phyloP scores from a whole-genome alignment of 2,329 filamentous ascomycete genomes.

The Fusarium cicatricum region DNA sequence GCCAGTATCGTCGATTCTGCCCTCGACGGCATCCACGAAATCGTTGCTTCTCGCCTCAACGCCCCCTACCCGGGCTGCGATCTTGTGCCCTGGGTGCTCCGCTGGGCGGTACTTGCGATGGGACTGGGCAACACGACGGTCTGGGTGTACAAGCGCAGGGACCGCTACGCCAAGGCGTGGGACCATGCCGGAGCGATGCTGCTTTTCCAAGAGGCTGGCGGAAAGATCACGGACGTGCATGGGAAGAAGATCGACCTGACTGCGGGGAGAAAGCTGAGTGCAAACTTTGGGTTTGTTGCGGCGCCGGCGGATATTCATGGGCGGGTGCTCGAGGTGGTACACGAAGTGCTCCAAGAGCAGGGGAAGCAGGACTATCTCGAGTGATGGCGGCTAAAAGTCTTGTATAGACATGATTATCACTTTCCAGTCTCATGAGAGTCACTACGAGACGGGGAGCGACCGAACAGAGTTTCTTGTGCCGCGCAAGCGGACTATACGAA shows the following conservation, averaged over 20 bases:
- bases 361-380: constrained; percentile 37
- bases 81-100: constrained; percentile 64
- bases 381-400: not conserved
- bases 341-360: constrained; percentile 70
- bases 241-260: constrained; percentile 60
- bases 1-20: constrained; percentile 57
- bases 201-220: constrained; percentile 64
- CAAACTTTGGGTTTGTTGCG: constrained; percentile 65
- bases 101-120: constrained; percentile 62
- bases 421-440: too few species aligned
- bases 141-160: constrained; percentile 62
- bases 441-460: too few species aligned
- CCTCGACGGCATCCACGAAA: constrained; percentile 56
- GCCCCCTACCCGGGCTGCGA: constrained; percentile 58
- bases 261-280: constrained; percentile 57
- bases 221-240: constrained; percentile 62
- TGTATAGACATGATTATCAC: too few species aligned
- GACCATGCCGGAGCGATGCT: constrained; percentile 69
- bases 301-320: constrained; percentile 56
- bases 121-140: constrained; percentile 62
- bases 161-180: constrained; percentile 63
- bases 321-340: constrained; percentile 70
- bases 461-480: too few species aligned
- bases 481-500: too few species aligned
- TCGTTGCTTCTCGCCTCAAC: constrained; percentile 53